Evolutionary conservation across 2,329 filamentous ascomycete genomes (phyloP), one percentile per base, ranked within the genome.

Genomic region (Colletotrichum graminicola): DNA sequence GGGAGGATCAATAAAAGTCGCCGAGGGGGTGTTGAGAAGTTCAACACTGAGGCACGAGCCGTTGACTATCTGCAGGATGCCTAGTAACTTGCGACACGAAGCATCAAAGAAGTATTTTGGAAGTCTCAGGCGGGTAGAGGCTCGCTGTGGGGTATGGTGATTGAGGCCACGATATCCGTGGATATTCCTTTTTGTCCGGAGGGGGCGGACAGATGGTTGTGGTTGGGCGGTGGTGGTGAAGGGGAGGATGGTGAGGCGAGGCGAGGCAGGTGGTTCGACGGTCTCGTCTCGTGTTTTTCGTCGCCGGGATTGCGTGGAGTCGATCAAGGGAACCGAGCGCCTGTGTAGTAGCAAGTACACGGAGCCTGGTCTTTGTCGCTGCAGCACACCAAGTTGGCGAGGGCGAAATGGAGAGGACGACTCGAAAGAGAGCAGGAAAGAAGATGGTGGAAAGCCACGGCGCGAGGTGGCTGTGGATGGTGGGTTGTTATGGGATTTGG

Each of bases 61-160:
- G 75, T 75, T 52, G 68, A 72, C 67, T 71, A 67, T 72, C 75
- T 80, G 76, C 75, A 75, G 74, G 75, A 61, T 80, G 78, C 77
- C 78, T 80, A 79, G 73, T 70, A 76, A 74, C 75, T 76, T 74
- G 64, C 76, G 73, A 69, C 74, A 70, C 68, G 67, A 74, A 78
- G 78, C 79, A 81, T 80, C 29, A 77, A 78, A 79, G 76, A 76
- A 55, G 34, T 47, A 43, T 45, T 32, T 43, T 47, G 34, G 18
- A 21, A 32, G 55, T 52, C 41, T 47, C 49, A 41, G 68, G 59
- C 47, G 57, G 63, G 68, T 41, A 56, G 39, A 49, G 18, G 23
- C 43, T n/a, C 23, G 45, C 32, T 23, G 41, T 26, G n/a, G 10
- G 26, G 23, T 29, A 39, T 45, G 62, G 43, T 41, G 29, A 18